Percentiles rank a stretch among this genome's conserved stretches.
Evolutionary conservation across 331 rosid genomes (phyloP).

Genomic region (Spiraea crenata): DNA sequence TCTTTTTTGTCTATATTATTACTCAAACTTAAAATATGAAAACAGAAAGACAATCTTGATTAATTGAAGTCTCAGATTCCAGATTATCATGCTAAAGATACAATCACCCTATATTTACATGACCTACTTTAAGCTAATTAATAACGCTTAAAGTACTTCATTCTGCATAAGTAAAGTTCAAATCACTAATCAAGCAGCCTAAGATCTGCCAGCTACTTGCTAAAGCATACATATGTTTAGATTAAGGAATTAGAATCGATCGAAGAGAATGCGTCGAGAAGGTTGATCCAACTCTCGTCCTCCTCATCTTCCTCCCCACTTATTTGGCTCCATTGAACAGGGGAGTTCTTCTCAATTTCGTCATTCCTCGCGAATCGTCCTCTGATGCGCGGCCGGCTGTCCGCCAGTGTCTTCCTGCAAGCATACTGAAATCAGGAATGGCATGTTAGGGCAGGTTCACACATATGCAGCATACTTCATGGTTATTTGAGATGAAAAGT

Average conservation of each 20-base stretch:
- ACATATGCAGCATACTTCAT: no score
- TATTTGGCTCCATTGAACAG: constrained; percentile 52
- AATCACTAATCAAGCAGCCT: constrained; percentile 8
- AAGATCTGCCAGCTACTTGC: constrained; percentile 12
- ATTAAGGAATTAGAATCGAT: constrained; percentile 46
- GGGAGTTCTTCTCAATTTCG: constrained; percentile 44
- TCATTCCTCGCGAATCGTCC: constrained; percentile 87
- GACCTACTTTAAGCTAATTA: constrained; percentile 20
- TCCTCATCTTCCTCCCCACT: constrained; percentile 62
- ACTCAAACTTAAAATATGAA: no score
- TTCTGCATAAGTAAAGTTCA: constrained; percentile 14
- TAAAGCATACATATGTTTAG: constrained; percentile 4
- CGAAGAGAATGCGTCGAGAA: constrained; percentile 59
- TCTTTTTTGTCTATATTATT: no score
- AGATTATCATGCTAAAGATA: constrained; percentile 13
- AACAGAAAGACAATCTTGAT: not conserved
- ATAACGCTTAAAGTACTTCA: constrained; percentile 17
- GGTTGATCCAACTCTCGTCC: constrained; percentile 56
- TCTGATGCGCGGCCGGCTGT: constrained; percentile 85
- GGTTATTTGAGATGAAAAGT: no score
- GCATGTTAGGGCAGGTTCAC: no score
- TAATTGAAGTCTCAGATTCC: not conserved
- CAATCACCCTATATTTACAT: constrained; percentile 12
- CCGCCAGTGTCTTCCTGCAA: constrained; percentile 93
- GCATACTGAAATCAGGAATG: constrained; percentile 53